Conservation (phyloP, 2,329 filamentous ascomycete species). For the Seiridium unicorne region DNA sequence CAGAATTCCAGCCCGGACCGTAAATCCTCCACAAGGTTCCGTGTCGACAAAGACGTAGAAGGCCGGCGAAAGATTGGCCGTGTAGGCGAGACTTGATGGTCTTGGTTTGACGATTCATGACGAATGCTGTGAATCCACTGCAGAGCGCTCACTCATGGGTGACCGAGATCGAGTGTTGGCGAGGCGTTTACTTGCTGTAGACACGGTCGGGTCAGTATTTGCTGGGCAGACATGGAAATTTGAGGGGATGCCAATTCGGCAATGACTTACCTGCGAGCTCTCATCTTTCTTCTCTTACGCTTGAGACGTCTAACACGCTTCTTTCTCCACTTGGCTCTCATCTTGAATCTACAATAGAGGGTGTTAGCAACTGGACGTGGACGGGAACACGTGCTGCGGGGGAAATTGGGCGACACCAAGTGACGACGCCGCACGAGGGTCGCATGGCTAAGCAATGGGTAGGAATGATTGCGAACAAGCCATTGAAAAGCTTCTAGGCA, state of each 20-base stretch:
- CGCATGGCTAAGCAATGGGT: neutral
- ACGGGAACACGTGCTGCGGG: neutral
- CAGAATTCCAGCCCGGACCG: neutral
- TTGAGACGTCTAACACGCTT: conserved; percentile 97
- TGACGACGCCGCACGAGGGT: neutral
- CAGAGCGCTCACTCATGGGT: conserved; percentile 5
- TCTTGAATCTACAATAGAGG: conserved; percentile 38
- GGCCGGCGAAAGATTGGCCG: neutral
- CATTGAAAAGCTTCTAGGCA: neutral
- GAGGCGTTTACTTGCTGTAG: conserved; percentile 35
- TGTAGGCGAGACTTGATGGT: neutral
- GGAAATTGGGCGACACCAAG: neutral
- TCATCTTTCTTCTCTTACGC: conserved; percentile 99
- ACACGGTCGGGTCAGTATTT: neutral
- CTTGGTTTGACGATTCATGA: conserved; percentile 1
- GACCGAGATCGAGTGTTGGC: conserved; percentile 33
- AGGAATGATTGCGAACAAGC: neutral
- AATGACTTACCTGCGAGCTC: conserved; percentile 82
- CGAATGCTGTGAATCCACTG: conserved; percentile 5
- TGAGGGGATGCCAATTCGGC: neutral
- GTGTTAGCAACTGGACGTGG: neutral
- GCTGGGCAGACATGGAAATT: neutral
- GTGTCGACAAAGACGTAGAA: neutral
- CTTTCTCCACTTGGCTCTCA: conserved; percentile 99
- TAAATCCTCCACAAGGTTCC: neutral